phyloP scores from a whole-genome alignment of 805 yeast genomes.

The Saturnispora dispora region DNA sequence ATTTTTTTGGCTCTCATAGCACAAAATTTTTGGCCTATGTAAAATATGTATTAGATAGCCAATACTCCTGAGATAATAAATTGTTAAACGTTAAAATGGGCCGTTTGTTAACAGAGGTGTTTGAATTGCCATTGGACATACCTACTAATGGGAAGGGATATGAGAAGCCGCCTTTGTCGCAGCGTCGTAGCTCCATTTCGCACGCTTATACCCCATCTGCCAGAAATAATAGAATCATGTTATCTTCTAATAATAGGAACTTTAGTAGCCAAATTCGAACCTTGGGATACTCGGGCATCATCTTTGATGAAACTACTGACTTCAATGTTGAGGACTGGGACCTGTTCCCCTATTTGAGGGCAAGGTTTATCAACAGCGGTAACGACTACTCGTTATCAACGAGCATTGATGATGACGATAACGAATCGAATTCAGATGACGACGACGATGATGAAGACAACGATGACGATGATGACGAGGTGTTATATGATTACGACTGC shows the following conservation, averaged over 20 bases:
- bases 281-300: background rate
- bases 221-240: background rate
- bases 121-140: background rate
- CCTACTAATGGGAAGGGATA: background rate
- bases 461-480: background rate
- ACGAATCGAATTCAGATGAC: background rate
- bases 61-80: background rate
- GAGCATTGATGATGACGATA: background rate
- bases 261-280: background rate
- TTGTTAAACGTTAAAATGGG: conserved; percentile 1
- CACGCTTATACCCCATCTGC: background rate
- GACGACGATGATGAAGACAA: conserved; percentile 1
- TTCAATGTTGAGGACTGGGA: conserved; percentile 2
- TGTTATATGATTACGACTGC: background rate
- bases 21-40: background rate
- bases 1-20: background rate
- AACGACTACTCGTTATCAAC: background rate
- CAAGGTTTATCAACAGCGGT: background rate
- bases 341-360: background rate
- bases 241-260: background rate
- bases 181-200: background rate
- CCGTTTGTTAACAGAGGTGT: conserved; percentile 6
- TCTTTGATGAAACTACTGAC: background rate
- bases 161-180: background rate
- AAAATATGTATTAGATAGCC: background rate